phyloP scores from a whole-genome alignment of 2,329 filamentous ascomycete genomes.

The Beauveria sp. region DNA sequence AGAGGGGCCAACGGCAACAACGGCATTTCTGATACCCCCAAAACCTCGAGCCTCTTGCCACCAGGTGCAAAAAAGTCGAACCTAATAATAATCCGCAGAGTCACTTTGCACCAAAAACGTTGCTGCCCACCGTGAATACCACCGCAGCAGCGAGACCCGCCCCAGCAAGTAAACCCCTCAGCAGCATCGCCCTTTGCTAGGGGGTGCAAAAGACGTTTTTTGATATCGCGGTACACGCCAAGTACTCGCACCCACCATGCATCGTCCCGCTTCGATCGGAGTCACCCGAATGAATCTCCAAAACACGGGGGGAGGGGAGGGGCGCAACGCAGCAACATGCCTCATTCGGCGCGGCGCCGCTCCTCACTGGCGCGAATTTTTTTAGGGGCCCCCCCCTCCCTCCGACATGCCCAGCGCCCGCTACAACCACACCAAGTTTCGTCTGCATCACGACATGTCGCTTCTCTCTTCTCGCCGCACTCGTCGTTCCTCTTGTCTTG shows the following conservation, averaged over 20 bases:
- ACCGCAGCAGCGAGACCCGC: too few relatives aligned
- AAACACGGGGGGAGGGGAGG: not conserved
- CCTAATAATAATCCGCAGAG: too few relatives aligned
- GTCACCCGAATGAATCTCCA: conserved; percentile 11
- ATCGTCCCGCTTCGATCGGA: conserved; percentile 12
- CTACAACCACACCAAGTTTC: too few relatives aligned
- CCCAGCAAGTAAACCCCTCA: not conserved
- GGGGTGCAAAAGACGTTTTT: not conserved
- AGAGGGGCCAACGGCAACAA: too few relatives aligned
- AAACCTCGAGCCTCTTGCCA: too few relatives aligned
- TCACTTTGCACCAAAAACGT: too few relatives aligned
- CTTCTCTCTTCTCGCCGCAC: too few relatives aligned
- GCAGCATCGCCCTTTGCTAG: not conserved
- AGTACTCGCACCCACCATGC: conserved; percentile 1
- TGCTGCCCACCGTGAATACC: too few relatives aligned
- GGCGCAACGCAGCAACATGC: not conserved
- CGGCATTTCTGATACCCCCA: too few relatives aligned
- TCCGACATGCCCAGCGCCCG: not conserved
- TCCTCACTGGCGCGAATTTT: not conserved
- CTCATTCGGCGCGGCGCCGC: not conserved
- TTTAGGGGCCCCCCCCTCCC: not conserved
- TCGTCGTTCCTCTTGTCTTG: too few relatives aligned
- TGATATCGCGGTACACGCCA: not conserved
- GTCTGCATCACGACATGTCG: too few relatives aligned
- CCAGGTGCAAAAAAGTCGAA: too few relatives aligned